Evolutionary conservation across 2,329 filamentous ascomycete genomes (phyloP), one percentile per base, ranked within the genome.

Genomic region (Pestalotiopsis sp.): DNA sequence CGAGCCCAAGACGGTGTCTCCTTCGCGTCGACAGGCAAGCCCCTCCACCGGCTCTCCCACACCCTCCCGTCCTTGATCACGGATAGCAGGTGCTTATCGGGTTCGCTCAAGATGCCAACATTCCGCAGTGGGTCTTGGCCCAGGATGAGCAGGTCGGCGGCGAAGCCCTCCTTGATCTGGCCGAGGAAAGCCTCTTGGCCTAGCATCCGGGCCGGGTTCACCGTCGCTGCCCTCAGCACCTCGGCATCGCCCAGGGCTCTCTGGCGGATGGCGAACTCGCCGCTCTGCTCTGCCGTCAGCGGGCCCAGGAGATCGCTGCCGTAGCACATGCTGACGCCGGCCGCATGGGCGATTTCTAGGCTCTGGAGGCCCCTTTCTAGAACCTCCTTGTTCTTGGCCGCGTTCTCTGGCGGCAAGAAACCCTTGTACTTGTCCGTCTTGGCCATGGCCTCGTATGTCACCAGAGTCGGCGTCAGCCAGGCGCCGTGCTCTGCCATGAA

Each of bases 31-130:
- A 38, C 41, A 17, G 63, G 63, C 36, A 68, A 20, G 4, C 20
- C 52, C 11, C 20, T 57, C 69, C 70, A 71, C 11, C 68, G 66
- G 41, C 68, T 71, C 6, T 64, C 64, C n/a, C 61, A 77, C n/a
- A 87, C 81, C 23, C 83, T 78, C 2, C 87, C 87, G 45, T 87
- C 86, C 73, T 89, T 89, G 62, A 89, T 79, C 1, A 89, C 86
- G 2, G 80, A 83, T 58, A 87, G 71, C 7, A 89, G 71, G 69
- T 83, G 78, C 72, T 81, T 79, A 64, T 87, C 83, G 2, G 83
- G 83, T 56, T 78, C 73, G 69, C 85, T 85, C 31, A 90, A 73
- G 4, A 88, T 77, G 0, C 80, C 80, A 20, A 89, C 82, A 73
- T 90, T 83, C n/a, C 88, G 82, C 65, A 90, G 75, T 2, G 87